Evolutionary conservation across 192 early-diverging fungal genomes (phyloP).

Genomic region (Neocallimastix lanati): DNA sequence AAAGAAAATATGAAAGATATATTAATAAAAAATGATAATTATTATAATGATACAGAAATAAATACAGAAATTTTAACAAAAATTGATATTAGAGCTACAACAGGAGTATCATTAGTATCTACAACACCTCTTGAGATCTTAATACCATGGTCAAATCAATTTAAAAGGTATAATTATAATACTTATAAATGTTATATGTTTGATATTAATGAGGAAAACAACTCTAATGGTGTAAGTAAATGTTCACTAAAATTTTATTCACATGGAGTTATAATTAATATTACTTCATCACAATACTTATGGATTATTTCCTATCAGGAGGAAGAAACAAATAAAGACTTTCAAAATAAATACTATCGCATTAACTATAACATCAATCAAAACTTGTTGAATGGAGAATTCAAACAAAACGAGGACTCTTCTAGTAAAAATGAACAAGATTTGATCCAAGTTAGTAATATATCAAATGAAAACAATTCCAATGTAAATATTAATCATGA

Average conservation of each 20-base stretch:
- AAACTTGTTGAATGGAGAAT: too few relatives aligned
- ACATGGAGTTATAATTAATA: not conserved
- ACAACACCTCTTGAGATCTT: not conserved
- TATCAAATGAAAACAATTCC: too few relatives aligned
- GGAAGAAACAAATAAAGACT: too few relatives aligned
- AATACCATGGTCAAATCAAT: not conserved
- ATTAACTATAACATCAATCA: too few relatives aligned
- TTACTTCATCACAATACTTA: not conserved
- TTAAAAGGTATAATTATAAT: not conserved
- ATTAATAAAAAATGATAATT: not conserved
- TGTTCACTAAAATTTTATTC: not conserved
- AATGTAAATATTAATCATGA: not conserved
- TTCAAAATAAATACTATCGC: too few relatives aligned
- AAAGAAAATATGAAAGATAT: not conserved
- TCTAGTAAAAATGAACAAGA: too few relatives aligned
- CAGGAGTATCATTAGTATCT: not conserved
- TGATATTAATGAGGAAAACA: not conserved
- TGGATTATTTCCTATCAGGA: not conserved
- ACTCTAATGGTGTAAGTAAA: not conserved
- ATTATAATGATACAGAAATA: not conserved
- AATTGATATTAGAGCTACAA: not conserved
- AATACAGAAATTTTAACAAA: not conserved
- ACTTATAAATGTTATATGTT: not conserved
- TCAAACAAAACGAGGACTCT: too few relatives aligned
- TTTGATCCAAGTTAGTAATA: too few relatives aligned